These are phyloP conservation scores for Schizonepeta tenuifolia DNA, from an alignment of 257 asterid species.

Conservation along the genomic window DNA sequence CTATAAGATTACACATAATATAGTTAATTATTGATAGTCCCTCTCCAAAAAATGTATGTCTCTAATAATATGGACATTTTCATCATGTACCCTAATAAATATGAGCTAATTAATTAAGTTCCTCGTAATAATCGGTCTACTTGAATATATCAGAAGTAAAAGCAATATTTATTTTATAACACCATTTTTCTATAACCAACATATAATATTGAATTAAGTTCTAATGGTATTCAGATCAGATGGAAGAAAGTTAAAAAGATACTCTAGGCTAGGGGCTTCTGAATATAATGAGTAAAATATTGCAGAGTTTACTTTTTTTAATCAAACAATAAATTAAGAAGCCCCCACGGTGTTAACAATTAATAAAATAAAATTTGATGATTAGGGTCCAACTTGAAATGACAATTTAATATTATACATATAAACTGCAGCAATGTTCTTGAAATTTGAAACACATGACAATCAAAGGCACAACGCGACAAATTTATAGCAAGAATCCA, in stretches of 20 bases:
- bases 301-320: background rate
- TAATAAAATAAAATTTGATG: background rate
- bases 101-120: too few species aligned
- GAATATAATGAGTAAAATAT: background rate
- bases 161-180: too few species aligned
- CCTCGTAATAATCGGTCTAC: background rate
- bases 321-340: background rate
- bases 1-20: too few species aligned
- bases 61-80: background rate
- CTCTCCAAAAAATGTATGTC: too few species aligned
- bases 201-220: too few species aligned
- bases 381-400: slow-evolving; percentile 21
- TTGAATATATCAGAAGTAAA: too few species aligned
- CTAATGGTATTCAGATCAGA: too few species aligned
- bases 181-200: background rate
- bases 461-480: slow-evolving; percentile 37
- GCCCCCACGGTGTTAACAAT: background rate
- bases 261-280: background rate
- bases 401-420: background rate
- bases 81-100: background rate
- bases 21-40: background rate
- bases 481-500: slow-evolving; percentile 42
- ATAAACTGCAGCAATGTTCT: slow-evolving; percentile 23
- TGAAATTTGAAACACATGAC: slow-evolving; percentile 41
- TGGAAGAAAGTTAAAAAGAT: background rate